These are phyloP conservation scores for Candida insectorum DNA, from an alignment of 805 yeast genomes.

Conservation along the genomic window DNA sequence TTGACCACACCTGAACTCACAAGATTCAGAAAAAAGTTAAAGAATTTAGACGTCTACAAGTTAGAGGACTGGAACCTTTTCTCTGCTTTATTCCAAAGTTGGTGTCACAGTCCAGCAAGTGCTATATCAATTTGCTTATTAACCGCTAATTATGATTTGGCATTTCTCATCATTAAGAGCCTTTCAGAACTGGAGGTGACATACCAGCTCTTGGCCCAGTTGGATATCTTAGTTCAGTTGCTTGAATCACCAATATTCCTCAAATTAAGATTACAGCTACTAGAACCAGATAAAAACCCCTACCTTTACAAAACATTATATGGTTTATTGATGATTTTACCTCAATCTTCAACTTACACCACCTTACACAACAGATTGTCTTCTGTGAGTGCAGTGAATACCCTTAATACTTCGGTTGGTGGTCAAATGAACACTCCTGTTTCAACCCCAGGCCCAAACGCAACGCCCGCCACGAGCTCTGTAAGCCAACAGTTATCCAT, in stretches of 20 bases:
- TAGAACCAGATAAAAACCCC: constrained; percentile 82
- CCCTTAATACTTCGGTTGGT: constrained; percentile 13
- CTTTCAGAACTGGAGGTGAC: constrained; percentile 80
- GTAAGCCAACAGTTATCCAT: constrained; percentile 29
- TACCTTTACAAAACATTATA: constrained; percentile 82
- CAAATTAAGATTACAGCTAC: constrained; percentile 77
- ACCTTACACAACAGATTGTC: constrained; percentile 73
- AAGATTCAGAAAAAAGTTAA: constrained; percentile 62
- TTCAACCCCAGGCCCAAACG: constrained; percentile 16
- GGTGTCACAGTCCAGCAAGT: constrained; percentile 92
- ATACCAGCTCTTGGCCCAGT: constrained; percentile 74
- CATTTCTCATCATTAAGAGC: constrained; percentile 76
- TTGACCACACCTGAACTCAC: constrained; percentile 82
- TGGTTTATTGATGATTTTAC: constrained; percentile 89
- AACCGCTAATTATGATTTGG: constrained; percentile 85
- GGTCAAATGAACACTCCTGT: constrained; percentile 14
- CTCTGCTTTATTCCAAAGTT: constrained; percentile 73
- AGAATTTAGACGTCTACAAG: constrained; percentile 48
- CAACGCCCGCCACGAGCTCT: constrained; percentile 14
- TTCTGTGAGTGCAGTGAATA: constrained; percentile 46
- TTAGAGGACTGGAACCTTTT: constrained; percentile 67
- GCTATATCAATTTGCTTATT: constrained; percentile 79
- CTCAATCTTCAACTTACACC: constrained; percentile 90
- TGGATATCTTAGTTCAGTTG: constrained; percentile 85
- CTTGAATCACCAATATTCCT: constrained; percentile 92